Conservation (phyloP, 2,329 filamentous ascomycete genomes). For the Aspergillus brasiliensis region DNA sequence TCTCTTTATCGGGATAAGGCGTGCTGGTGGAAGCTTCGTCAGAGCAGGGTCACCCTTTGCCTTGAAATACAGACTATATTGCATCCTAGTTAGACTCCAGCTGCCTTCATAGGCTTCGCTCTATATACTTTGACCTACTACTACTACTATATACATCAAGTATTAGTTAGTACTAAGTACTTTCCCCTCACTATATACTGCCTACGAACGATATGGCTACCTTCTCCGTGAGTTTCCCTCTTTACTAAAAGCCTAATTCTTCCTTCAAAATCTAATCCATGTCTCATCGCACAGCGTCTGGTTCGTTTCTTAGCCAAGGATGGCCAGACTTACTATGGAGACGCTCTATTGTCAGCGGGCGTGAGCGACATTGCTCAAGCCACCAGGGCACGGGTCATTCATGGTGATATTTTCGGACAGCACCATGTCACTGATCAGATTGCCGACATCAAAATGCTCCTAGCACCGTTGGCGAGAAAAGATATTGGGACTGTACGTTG, state of each 20-base stretch:
- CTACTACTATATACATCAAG: background rate
- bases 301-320: conserved; percentile 73
- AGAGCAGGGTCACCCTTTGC: too few relatives aligned
- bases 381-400: conserved; percentile 63
- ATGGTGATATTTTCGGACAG: conserved; percentile 66
- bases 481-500: conserved; percentile 69
- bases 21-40: too few relatives aligned
- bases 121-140: background rate
- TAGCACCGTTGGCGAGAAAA: conserved; percentile 64
- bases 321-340: conserved; percentile 70
- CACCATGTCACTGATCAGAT: conserved; percentile 66
- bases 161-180: too few relatives aligned
- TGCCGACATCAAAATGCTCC: conserved; percentile 54
- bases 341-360: conserved; percentile 68
- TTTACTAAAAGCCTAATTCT: background rate
- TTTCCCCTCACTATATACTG: background rate
- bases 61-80: too few relatives aligned
- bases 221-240: background rate
- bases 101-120: background rate
- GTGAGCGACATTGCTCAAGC: conserved; percentile 63
- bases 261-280: conserved; percentile 5
- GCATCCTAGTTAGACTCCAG: too few relatives aligned
- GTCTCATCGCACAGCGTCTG: conserved; percentile 57
- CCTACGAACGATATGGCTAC: background rate
- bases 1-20: too few relatives aligned